phyloP scores from a whole-genome alignment of 2,329 filamentous ascomycete genomes.

The Colletotrichum eremochloae region DNA sequence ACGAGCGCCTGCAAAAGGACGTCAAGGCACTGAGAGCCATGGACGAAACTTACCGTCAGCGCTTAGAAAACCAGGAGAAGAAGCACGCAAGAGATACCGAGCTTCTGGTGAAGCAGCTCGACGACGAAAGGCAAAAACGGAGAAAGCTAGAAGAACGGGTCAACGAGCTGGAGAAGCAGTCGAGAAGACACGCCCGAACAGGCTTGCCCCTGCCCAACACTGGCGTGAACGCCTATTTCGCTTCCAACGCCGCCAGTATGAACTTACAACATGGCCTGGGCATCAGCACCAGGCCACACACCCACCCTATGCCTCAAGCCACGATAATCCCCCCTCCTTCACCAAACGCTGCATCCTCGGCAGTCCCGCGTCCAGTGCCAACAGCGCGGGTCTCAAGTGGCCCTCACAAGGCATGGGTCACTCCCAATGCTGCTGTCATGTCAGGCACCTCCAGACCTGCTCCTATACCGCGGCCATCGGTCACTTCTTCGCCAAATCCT shows the following conservation, averaged over 20 bases:
- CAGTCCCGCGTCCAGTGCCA: not conserved
- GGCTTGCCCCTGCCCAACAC: slow-evolving; percentile 41
- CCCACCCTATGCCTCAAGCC: slow-evolving; percentile 6
- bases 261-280: not conserved
- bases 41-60: slow-evolving; percentile 56
- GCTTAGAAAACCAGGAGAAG: slow-evolving; percentile 54
- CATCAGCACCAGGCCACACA: slow-evolving; percentile 4
- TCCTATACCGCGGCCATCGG: slow-evolving; percentile 41
- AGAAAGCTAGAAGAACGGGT: slow-evolving; percentile 49
- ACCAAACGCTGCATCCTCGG: not conserved
- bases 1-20: slow-evolving; percentile 50
- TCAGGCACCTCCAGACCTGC: slow-evolving; percentile 41
- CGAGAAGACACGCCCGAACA: not conserved
- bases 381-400: not conserved
- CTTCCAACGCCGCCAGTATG: not conserved
- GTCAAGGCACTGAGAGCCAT: slow-evolving; percentile 54
- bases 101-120: slow-evolving; percentile 52
- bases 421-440: slow-evolving; percentile 17
- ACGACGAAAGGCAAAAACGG: slow-evolving; percentile 52
- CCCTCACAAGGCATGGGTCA: slow-evolving; percentile 23
- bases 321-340: slow-evolving; percentile 3
- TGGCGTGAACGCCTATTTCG: slow-evolving; percentile 2
- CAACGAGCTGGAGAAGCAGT: slow-evolving; percentile 43
- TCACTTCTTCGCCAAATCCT: slow-evolving; percentile 45
- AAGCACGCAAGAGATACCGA: slow-evolving; percentile 51